Percentiles rank a stretch among this genome's conserved stretches.
Conservation (phyloP, 805 yeast genomes). For the Kluyveromyces wickerhamii region DNA sequence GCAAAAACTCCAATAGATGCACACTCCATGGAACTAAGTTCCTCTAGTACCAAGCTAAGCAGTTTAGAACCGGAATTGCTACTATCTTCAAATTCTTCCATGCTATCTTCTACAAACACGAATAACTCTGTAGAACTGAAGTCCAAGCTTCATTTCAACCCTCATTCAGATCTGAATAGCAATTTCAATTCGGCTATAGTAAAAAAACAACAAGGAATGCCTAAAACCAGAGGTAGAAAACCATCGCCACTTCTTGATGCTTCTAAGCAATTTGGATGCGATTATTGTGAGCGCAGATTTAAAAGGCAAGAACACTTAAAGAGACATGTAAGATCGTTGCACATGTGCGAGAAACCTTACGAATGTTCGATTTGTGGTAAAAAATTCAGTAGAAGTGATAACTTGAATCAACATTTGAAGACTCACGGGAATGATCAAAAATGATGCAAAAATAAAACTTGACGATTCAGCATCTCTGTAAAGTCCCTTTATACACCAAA, state of each 20-base stretch:
- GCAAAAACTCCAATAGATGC: neutral
- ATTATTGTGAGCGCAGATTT: conserved; percentile 55
- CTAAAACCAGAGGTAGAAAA: conserved; percentile 55
- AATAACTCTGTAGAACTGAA: neutral
- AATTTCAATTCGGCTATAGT: neutral
- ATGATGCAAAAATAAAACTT: no score
- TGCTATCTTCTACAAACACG: neutral
- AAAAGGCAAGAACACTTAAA: conserved; percentile 72
- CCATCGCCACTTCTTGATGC: conserved; percentile 53
- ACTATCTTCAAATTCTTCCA: conserved; percentile 4
- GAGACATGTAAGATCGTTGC: conserved; percentile 66
- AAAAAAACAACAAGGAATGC: conserved; percentile 17
- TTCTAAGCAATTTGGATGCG: conserved; percentile 52
- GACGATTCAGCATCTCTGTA: no score
- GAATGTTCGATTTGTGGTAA: conserved; percentile 54
- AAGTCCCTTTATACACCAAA: no score
- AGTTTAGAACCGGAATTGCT: conserved; percentile 5
- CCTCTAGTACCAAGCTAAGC: conserved; percentile 1
- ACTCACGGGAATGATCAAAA: conserved; percentile 34
- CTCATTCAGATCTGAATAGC: neutral
- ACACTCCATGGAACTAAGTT: neutral
- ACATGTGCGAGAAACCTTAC: conserved; percentile 65
- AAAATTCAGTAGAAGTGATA: conserved; percentile 60
- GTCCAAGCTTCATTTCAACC: neutral
- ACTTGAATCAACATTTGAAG: conserved; percentile 58